These are phyloP conservation scores for Monilinia fructigena DNA, from an alignment of 2,329 filamentous ascomycete species.

Conservation along the genomic window DNA sequence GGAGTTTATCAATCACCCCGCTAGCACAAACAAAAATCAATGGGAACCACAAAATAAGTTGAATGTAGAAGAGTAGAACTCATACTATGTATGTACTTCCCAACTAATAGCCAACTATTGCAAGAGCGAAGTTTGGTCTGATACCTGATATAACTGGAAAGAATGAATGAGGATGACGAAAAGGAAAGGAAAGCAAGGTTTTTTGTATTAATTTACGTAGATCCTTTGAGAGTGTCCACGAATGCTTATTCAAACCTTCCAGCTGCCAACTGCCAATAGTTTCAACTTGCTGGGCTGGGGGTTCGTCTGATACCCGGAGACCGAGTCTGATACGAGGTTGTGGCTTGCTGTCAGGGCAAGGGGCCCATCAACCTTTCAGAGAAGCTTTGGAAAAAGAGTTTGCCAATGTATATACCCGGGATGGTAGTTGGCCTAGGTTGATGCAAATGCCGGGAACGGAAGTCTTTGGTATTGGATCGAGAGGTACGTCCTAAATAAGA, in stretches of 20 bases:
- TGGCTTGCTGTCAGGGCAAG: constrained; percentile 14
- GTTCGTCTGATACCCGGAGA: background rate
- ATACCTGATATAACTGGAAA: background rate
- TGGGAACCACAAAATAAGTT: background rate
- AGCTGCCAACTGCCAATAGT: constrained; percentile 1
- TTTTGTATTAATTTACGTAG: constrained; percentile 4
- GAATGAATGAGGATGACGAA: background rate
- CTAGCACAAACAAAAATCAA: background rate
- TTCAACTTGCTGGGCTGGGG: background rate
- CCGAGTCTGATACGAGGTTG: constrained; percentile 11
- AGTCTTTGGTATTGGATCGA: background rate
- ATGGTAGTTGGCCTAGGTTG: background rate
- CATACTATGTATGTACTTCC: background rate
- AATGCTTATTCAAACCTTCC: constrained; percentile 5
- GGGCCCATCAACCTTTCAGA: constrained; percentile 3
- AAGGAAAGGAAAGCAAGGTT: too few species aligned
- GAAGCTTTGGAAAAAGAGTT: background rate
- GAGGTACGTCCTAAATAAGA: too few species aligned
- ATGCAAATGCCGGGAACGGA: background rate
- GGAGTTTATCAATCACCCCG: background rate
- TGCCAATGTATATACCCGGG: background rate
- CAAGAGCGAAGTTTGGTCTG: background rate
- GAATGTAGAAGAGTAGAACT: background rate
- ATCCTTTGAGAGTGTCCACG: background rate
- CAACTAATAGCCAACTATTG: background rate